Percentiles rank a stretch among this genome's conserved stretches.
Conservation (phyloP, 2,329 filamentous ascomycete genomes). For the Pseudogymnoascus sp. region DNA sequence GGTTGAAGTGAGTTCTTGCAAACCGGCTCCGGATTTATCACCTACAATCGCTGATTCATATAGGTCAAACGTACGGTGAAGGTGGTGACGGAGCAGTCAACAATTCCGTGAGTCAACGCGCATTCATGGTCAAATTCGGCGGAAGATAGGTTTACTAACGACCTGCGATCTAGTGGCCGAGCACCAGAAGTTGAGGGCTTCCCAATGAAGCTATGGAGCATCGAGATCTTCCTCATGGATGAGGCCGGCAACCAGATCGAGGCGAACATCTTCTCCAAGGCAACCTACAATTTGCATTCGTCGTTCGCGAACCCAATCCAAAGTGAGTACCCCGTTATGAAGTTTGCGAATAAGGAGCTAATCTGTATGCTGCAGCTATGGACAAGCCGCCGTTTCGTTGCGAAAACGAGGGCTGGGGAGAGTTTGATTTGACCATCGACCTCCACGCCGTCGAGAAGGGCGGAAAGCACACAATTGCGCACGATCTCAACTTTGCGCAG, state of each 20-base stretch:
- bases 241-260: conserved; percentile 78
- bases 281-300: conserved; percentile 85
- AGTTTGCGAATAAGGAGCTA: conserved; percentile 9
- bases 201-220: conserved; percentile 87
- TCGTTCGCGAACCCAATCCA: conserved; percentile 84
- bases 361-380: conserved; percentile 50
- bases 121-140: conserved; percentile 35
- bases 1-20: conserved; percentile 9
- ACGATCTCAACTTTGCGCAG: conserved; percentile 87
- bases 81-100: conserved; percentile 84
- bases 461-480: conserved; percentile 67
- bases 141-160: conserved; percentile 17
- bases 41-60: conserved; percentile 7
- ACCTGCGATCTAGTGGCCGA: conserved; percentile 56
- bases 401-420: conserved; percentile 93
- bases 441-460: conserved; percentile 79
- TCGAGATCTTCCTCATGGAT: conserved; percentile 77
- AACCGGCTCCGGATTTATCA: not conserved
- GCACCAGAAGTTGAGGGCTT: conserved; percentile 77
- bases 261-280: conserved; percentile 84
- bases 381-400: conserved; percentile 82
- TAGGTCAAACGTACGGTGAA: conserved; percentile 80
- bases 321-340: conserved; percentile 50
- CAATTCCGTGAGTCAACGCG: conserved; percentile 39
- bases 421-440: conserved; percentile 90